Evolutionary conservation across 2,329 filamentous ascomycete species (phyloP).

Genomic region (Piedraia hortae): DNA sequence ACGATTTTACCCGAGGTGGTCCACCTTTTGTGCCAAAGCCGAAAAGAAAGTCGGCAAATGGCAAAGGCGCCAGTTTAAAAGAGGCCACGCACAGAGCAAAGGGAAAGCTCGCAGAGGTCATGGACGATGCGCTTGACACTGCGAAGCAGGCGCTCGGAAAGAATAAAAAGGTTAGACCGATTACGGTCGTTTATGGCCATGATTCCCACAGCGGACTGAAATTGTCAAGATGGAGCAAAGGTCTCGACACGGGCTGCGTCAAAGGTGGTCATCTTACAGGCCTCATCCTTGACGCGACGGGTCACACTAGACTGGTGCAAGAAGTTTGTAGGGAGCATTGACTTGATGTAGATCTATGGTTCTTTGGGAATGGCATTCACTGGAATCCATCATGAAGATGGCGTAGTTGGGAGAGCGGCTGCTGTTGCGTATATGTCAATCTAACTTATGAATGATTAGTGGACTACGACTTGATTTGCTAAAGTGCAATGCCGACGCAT

Average conservation of each 20-base stretch:
- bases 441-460: too few species aligned
- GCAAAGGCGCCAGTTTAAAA: not conserved
- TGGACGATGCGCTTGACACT: conserved; percentile 3
- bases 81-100: not conserved
- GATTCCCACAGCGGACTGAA: conserved; percentile 47
- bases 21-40: too few species aligned
- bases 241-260: conserved; percentile 63
- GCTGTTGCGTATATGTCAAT: too few species aligned
- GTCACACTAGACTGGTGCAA: conserved; percentile 10
- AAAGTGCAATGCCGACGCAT: too few species aligned
- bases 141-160: conserved; percentile 8
- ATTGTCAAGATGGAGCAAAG: conserved; percentile 44
- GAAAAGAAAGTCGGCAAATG: conserved; percentile 1
- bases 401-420: too few species aligned
- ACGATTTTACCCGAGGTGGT: conserved; percentile 1
- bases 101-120: conserved; percentile 3
- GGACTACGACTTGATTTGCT: too few species aligned
- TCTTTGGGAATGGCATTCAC: too few species aligned
- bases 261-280: conserved; percentile 50
- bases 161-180: conserved; percentile 9
- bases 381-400: too few species aligned
- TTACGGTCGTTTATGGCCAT: conserved; percentile 65
- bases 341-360: too few species aligned
- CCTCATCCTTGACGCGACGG: conserved; percentile 37
- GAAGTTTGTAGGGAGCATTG: conserved; percentile 17